Evolutionary conservation across 2,329 filamentous ascomycete species (phyloP).

Genomic region (Paracamarosporium sp.): DNA sequence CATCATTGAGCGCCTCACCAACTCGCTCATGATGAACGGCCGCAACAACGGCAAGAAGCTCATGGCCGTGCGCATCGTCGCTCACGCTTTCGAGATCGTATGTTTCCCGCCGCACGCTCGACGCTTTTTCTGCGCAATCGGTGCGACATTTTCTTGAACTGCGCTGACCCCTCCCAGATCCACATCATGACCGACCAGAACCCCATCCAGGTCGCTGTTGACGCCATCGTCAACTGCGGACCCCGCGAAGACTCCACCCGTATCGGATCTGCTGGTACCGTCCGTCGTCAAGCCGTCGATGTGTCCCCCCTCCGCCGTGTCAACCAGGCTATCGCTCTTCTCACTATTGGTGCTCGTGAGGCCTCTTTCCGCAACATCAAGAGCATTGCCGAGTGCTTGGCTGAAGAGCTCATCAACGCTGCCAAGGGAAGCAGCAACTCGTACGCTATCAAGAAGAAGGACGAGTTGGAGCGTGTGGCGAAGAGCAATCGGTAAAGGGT

Average conservation of each 20-base stretch:
- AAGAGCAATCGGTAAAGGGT: conserved; percentile 98
- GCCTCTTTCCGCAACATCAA: conserved; percentile 99
- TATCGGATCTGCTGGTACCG: conserved; percentile 99
- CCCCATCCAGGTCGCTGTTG: conserved; percentile 99
- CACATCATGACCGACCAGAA: conserved; percentile 99
- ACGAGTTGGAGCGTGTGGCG: conserved; percentile 99
- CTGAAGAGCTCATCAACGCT: conserved; percentile 99
- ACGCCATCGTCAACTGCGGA: conserved; percentile 99
- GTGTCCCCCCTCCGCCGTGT: conserved; percentile 98
- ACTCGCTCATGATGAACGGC: conserved; percentile 99
- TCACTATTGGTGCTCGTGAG: conserved; percentile 98
- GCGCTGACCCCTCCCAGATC: conserved; percentile 66
- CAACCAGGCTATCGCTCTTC: conserved; percentile 99
- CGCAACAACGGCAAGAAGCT: conserved; percentile 99
- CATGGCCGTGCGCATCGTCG: conserved; percentile 99
- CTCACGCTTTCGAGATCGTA: conserved; percentile 99
- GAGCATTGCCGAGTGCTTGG: conserved; percentile 98
- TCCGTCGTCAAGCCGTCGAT: conserved; percentile 99
- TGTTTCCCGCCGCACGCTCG: conserved; percentile 50
- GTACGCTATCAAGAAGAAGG: conserved; percentile 99
- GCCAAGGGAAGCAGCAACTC: conserved; percentile 99
- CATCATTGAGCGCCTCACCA: conserved; percentile 99
- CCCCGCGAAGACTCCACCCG: conserved; percentile 99
- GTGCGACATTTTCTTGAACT: not conserved
- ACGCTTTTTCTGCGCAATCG: not conserved